phyloP scores from a whole-genome alignment of 139 green algal species.

The Closterium sp. region DNA sequence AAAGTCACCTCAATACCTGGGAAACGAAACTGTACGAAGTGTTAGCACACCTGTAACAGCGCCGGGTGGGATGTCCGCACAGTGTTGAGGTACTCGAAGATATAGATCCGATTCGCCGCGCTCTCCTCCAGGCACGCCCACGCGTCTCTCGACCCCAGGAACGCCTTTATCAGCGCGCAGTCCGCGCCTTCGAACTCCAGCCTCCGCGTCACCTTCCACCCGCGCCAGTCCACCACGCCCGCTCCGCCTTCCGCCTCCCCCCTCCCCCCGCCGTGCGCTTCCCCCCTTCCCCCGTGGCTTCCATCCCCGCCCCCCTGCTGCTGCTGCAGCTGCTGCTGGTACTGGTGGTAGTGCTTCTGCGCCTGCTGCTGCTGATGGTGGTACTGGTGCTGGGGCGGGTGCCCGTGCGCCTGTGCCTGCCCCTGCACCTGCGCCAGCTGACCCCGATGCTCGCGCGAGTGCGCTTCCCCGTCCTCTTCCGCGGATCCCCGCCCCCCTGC shows the following conservation, averaged over 20 bases:
- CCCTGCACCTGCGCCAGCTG: background rate
- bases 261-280: background rate
- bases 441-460: background rate
- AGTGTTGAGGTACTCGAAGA: background rate
- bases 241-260: background rate
- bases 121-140: background rate
- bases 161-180: background rate
- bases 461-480: background rate
- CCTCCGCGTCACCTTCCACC: slow-evolving; percentile 5
- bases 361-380: background rate
- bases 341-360: background rate
- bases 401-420: background rate
- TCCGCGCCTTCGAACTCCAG: background rate
- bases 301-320: background rate
- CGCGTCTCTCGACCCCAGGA: background rate
- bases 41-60: background rate
- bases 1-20: too few relatives aligned
- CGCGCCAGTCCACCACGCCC: background rate
- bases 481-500: background rate
- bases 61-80: background rate
- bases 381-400: background rate
- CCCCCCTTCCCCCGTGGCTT: background rate
- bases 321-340: background rate
- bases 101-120: background rate
- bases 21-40: too few relatives aligned